Base-by-base conservation (phyloP, 208 protist species). In the Plasmodiophora brassicae region DNA sequence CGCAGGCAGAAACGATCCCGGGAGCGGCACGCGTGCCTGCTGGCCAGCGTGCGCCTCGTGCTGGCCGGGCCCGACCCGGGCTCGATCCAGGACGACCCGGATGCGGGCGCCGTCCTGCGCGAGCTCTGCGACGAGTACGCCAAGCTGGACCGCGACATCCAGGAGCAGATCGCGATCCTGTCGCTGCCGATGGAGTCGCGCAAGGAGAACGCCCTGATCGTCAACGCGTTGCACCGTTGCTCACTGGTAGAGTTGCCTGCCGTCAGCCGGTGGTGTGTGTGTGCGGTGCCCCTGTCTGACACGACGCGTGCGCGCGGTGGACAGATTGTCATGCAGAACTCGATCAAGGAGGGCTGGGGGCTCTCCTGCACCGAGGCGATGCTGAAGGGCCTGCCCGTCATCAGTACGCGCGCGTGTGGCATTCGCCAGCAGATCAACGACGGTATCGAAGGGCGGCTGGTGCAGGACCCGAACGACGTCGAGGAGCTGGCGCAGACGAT, bases 41-140 rank as follows among this genome's bases (percentile, higher is more conserved):
- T 78, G 65, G n/a, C 32, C 20, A n/a, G 41, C 41, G 65, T 78
- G 14, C 32, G 65, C 20, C 41, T 78, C 32, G 65, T 78, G 5
- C n/a, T 78, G n/a, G 65, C 65, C n/a, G 65, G 65, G 65, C 65
- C 65, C 32, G n/a, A 5, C 5, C 65, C 65, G 5, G 5, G 20
- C 32, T 5, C 65, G 65, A 78, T 78, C 41, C 65, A 78, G n/a
- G 65, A 78, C n/a, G 65, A 78, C 65, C 65, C 65, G 10, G 65
- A 78, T 44, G 65, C 32, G 5, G 32, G 41, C 10, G 32, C 20
- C 32, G 65, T 78, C 65, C 41, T 78, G 10, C 32, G 41, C 10
- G 14, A 78, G 65, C 65, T 78, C 5, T 38, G 65, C 20, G 5
- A 32, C 5, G 65, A 78, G n/a, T 78, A 78, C n/a, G 32, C 41